Evolutionary conservation across 1,139 yeast genomes (phyloP).

Genomic region (Yamadazyma dendronema): DNA sequence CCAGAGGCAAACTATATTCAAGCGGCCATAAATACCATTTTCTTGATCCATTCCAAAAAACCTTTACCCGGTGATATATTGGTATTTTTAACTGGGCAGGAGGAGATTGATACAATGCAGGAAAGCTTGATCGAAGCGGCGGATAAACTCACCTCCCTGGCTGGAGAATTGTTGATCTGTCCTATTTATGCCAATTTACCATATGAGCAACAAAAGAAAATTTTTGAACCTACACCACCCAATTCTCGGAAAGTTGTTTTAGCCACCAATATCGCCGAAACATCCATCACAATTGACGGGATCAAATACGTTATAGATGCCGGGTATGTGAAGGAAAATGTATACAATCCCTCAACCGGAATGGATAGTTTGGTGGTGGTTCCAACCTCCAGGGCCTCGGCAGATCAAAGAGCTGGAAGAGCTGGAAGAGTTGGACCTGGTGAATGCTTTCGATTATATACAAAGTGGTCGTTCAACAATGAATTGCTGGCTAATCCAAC

Average conservation of each 20-base stretch:
- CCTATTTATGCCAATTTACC: conserved; percentile 95
- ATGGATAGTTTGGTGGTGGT: conserved; percentile 86
- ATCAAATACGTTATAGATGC: conserved; percentile 87
- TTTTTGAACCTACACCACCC: conserved; percentile 86
- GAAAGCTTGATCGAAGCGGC: conserved; percentile 68
- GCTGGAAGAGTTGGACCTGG: conserved; percentile 98
- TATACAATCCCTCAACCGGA: conserved; percentile 77
- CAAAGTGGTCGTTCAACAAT: conserved; percentile 80
- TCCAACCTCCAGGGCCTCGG: conserved; percentile 91
- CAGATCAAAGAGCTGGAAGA: conserved; percentile 94
- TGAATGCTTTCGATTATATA: conserved; percentile 83
- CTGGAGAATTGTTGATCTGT: conserved; percentile 67
- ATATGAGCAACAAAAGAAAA: conserved; percentile 72
- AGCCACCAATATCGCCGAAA: conserved; percentile 96
- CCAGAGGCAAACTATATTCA: conserved; percentile 90
- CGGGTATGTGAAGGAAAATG: conserved; percentile 88
- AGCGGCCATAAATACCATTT: conserved; percentile 82
- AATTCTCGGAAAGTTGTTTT: conserved; percentile 81
- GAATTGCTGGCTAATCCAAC: conserved; percentile 78
- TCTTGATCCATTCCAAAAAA: conserved; percentile 71
- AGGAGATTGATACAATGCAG: conserved; percentile 83
- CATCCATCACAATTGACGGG: conserved; percentile 93
- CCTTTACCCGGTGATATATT: conserved; percentile 76
- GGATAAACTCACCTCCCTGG: conserved; percentile 58
- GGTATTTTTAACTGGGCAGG: conserved; percentile 91